phyloP scores from a whole-genome alignment of 768 basidiomycete species.

The Mycena kentingensis region DNA sequence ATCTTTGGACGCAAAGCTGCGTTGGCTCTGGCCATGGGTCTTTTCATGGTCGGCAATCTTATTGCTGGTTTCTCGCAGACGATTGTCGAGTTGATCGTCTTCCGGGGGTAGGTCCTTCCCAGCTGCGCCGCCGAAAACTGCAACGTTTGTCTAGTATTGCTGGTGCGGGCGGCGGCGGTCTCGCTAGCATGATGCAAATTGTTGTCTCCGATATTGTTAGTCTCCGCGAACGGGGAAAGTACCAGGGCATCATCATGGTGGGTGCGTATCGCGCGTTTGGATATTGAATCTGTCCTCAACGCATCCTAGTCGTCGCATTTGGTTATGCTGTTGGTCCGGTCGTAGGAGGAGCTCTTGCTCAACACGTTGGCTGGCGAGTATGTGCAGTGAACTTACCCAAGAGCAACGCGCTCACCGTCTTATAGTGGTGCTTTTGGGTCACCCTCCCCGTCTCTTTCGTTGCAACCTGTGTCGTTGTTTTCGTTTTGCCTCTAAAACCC shows the following conservation, averaged over 20 bases:
- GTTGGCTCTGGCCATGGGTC: slow-evolving; percentile 56
- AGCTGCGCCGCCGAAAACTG: too few relatives aligned
- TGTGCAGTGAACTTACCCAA: slow-evolving; percentile 20
- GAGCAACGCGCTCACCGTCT: not conserved
- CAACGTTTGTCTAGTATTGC: slow-evolving; percentile 38
- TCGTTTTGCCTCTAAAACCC: slow-evolving; percentile 66
- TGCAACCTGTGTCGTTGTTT: slow-evolving; percentile 56
- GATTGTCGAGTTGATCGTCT: slow-evolving; percentile 69
- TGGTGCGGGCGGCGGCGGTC: slow-evolving; percentile 71
- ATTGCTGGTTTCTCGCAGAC: slow-evolving; percentile 66
- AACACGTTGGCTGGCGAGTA: slow-evolving; percentile 66
- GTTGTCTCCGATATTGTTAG: slow-evolving; percentile 74
- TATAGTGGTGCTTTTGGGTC: slow-evolving; percentile 77
- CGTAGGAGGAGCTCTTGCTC: slow-evolving; percentile 63
- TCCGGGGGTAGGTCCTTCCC: slow-evolving; percentile 43
- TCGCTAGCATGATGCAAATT: slow-evolving; percentile 70
- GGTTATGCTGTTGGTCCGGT: slow-evolving; percentile 70
- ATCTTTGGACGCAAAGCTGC: slow-evolving; percentile 68
- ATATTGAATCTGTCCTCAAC: too few relatives aligned
- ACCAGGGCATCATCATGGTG: slow-evolving; percentile 71
- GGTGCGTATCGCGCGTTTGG: slow-evolving; percentile 25
- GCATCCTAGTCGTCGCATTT: slow-evolving; percentile 47
- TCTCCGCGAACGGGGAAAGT: slow-evolving; percentile 75
- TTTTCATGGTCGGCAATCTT: slow-evolving; percentile 68
- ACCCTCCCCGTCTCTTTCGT: slow-evolving; percentile 60